phyloP scores from a whole-genome alignment of 2,329 filamentous ascomycete species.

The Xylaria hypoxylon region DNA sequence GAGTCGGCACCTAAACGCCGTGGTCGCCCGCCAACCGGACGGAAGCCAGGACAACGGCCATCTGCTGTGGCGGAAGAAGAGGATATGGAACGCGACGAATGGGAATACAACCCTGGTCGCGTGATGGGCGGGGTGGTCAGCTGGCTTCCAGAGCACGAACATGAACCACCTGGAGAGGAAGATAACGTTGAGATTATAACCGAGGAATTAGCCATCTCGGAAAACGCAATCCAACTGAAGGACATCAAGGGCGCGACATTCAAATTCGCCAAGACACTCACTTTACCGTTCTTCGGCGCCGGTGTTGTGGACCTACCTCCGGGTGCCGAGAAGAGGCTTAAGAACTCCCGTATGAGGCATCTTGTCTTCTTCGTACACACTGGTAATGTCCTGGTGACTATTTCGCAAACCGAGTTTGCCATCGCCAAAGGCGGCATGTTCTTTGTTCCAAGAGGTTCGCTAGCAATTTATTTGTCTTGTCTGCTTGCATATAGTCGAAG shows the following conservation, averaged over 20 bases:
- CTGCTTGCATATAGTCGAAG: conserved; percentile 21
- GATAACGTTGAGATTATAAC: conserved; percentile 66
- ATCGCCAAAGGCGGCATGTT: conserved; percentile 90
- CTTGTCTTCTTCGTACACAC: conserved; percentile 94
- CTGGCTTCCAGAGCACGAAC: conserved; percentile 71
- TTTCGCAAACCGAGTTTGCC: conserved; percentile 80
- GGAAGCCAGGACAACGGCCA: conserved; percentile 30
- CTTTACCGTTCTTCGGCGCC: conserved; percentile 85
- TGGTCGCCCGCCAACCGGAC: conserved; percentile 41
- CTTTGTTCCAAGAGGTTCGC: conserved; percentile 93
- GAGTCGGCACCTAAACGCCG: conserved; percentile 44
- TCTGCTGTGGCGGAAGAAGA: conserved; percentile 59
- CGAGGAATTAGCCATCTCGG: conserved; percentile 68
- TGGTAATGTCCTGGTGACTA: conserved; percentile 83
- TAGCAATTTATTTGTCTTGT: conserved; percentile 28
- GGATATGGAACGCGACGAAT: conserved; percentile 71
- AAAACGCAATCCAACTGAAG: conserved; percentile 66
- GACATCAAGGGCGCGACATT: conserved; percentile 77
- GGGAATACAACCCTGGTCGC: conserved; percentile 76
- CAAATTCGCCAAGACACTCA: conserved; percentile 88
- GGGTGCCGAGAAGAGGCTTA: conserved; percentile 84
- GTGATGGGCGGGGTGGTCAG: conserved; percentile 72
- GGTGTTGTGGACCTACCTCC: conserved; percentile 91
- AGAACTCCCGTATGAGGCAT: conserved; percentile 96
- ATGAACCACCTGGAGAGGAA: conserved; percentile 64